phyloP scores from a whole-genome alignment of 805 yeast species.

The Yarrowia porcina region DNA sequence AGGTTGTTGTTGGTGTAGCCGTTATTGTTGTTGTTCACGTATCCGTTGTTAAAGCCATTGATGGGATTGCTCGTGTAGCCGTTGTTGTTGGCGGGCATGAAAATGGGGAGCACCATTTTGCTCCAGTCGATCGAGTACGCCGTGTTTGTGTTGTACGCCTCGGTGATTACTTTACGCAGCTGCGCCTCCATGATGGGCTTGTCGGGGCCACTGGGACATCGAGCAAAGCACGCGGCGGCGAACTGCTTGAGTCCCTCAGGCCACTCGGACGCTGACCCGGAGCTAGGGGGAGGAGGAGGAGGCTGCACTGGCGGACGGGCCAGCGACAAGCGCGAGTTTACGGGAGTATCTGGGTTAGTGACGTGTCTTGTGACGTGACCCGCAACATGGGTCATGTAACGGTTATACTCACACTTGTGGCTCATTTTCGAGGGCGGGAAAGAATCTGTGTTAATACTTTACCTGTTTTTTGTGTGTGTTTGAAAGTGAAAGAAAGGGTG shows the following conservation, averaged over 20 bases:
- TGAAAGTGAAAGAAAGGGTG: neutral
- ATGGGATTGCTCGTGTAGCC: neutral
- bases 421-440: neutral
- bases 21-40: neutral
- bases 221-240: slow-evolving; percentile 47
- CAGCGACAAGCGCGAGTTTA: slow-evolving; percentile 5
- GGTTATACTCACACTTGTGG: slow-evolving; percentile 16
- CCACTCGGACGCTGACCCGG: slow-evolving; percentile 41
- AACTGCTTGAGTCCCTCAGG: slow-evolving; percentile 54
- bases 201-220: slow-evolving; percentile 35
- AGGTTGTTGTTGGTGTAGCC: neutral
- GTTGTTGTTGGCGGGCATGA: neutral
- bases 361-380: neutral
- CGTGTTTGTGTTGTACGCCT: slow-evolving; percentile 46
- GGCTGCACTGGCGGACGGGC: slow-evolving; percentile 7
- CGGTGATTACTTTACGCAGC: slow-evolving; percentile 48
- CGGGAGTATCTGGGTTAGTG: slow-evolving; percentile 15
- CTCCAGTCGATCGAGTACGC: slow-evolving; percentile 56
- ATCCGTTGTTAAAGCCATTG: neutral
- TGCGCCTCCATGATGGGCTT: slow-evolving; percentile 48
- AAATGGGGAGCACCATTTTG: slow-evolving; percentile 48
- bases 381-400: too few relatives aligned
- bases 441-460: slow-evolving; percentile 21
- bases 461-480: slow-evolving; percentile 10
- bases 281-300: slow-evolving; percentile 24